Evolutionary conservation across 2,329 filamentous ascomycete genomes (phyloP).

Genomic region (Phialophora chinensis): DNA sequence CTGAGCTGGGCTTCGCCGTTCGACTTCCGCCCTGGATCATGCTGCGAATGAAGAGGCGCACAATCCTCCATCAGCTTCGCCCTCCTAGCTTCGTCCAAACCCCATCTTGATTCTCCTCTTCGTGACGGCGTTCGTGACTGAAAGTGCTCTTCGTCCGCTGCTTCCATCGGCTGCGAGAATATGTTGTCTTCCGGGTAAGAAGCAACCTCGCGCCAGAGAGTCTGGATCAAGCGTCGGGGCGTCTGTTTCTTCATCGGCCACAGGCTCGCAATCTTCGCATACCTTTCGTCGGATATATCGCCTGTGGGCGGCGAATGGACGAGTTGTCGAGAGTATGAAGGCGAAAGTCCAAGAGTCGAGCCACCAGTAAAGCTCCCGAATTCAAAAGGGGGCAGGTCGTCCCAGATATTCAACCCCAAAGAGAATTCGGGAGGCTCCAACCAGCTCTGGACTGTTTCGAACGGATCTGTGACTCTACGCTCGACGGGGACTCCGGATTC

Average conservation of each 20-base stretch:
- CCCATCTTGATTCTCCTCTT: conserved; percentile 17
- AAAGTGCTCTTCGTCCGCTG: neutral
- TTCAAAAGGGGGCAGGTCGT: conserved; percentile 17
- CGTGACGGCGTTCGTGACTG: neutral
- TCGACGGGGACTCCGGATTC: neutral
- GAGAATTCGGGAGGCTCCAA: conserved; percentile 15
- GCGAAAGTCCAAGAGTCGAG: conserved; percentile 10
- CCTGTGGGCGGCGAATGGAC: conserved; percentile 20
- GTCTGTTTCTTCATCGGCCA: conserved; percentile 21
- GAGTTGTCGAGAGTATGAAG: neutral
- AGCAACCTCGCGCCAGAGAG: conserved; percentile 22
- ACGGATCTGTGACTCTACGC: conserved; percentile 1
- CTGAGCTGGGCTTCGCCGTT: neutral
- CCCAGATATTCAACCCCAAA: conserved; percentile 16
- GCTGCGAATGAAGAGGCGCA: neutral
- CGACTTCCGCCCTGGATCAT: neutral
- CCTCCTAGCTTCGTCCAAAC: conserved; percentile 17
- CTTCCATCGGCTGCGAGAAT: conserved; percentile 5
- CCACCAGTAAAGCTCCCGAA: conserved; percentile 10
- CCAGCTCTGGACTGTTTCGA: conserved; percentile 15
- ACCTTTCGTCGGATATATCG: conserved; percentile 22
- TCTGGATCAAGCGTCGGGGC: conserved; percentile 18
- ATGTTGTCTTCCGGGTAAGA: conserved; percentile 19
- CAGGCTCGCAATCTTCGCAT: conserved; percentile 19
- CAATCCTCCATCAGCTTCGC: conserved; percentile 17